These are phyloP conservation scores for Aspergillus fischeri DNA, from an alignment of 2,329 filamentous ascomycete genomes.

Conservation along the genomic window DNA sequence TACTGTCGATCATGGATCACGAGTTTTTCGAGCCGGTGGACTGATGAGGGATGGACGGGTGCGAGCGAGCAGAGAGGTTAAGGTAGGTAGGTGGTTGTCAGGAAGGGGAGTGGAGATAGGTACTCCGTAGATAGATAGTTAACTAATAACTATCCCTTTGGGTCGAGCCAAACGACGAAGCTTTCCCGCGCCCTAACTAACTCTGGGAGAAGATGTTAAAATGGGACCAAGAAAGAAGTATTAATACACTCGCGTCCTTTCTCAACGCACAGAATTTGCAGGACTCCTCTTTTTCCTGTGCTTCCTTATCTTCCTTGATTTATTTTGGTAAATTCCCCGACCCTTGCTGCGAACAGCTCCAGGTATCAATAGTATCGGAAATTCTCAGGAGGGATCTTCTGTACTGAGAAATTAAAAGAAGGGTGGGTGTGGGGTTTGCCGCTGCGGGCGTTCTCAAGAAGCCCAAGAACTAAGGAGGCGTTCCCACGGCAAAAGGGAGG, in stretches of 20 bases:
- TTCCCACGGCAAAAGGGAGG: conserved; percentile 11
- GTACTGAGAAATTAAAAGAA: conserved; percentile 1
- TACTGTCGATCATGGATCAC: conserved; percentile 30
- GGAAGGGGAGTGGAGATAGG: conserved; percentile 17
- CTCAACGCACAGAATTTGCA: not conserved
- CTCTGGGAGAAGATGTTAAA: not conserved
- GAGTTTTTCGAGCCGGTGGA: conserved; percentile 23
- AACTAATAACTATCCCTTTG: conserved; percentile 12
- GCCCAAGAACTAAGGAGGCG: conserved; percentile 4
- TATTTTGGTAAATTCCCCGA: conserved; percentile 10
- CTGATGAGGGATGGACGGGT: conserved; percentile 23
- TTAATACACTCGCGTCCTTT: not conserved
- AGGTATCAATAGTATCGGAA: conserved; percentile 10
- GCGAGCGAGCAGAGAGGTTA: conserved; percentile 18
- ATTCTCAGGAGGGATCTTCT: conserved; percentile 6
- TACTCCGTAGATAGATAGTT: conserved; percentile 8
- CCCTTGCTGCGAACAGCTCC: conserved; percentile 14
- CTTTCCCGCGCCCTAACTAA: conserved; percentile 13
- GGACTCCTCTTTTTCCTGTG: not conserved
- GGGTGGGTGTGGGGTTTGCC: conserved; percentile 21
- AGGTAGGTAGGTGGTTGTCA: conserved; percentile 1
- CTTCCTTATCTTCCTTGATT: not conserved
- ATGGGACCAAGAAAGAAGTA: not conserved
- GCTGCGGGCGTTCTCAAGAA: conserved; percentile 32
- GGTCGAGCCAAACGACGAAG: conserved; percentile 13